Conservation (phyloP, 495 filamentous ascomycete species). For the Penicillium parvum region DNA sequence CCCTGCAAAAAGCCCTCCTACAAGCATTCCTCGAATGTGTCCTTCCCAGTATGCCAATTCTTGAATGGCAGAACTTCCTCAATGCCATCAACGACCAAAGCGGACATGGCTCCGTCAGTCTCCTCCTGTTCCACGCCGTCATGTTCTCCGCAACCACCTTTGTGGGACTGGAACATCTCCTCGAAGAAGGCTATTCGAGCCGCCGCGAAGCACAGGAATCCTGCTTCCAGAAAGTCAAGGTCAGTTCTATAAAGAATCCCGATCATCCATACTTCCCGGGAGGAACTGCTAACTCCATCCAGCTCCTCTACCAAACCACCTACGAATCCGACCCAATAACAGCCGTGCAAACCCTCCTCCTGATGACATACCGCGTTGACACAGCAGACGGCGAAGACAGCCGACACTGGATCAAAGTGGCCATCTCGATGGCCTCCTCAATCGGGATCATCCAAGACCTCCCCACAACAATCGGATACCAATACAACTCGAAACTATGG, state of each 20-base stretch:
- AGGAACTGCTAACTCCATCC: no score
- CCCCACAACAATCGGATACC: neutral
- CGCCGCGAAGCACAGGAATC: constrained; percentile 17
- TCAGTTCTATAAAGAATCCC: no score
- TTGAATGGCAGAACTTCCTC: constrained; percentile 16
- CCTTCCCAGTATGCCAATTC: constrained; percentile 15
- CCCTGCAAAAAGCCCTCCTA: constrained; percentile 14
- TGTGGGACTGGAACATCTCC: constrained; percentile 15
- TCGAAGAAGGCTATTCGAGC: constrained; percentile 12
- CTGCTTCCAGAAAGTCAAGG: constrained; percentile 15
- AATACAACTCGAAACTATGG: constrained; percentile 8
- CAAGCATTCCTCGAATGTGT: constrained; percentile 19
- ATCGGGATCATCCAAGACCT: constrained; percentile 14
- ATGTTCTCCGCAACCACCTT: constrained; percentile 17
- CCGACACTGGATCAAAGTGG: constrained; percentile 11
- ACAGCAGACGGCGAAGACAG: constrained; percentile 16
- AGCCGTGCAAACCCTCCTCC: constrained; percentile 13
- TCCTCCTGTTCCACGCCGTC: constrained; percentile 18
- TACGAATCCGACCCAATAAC: constrained; percentile 14
- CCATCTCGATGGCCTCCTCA: constrained; percentile 9
- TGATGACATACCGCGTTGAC: constrained; percentile 16
- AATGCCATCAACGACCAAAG: constrained; percentile 4
- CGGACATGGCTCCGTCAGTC: constrained; percentile 13
- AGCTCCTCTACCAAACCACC: constrained; percentile 19
- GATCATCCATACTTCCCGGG: no score